phyloP scores from a whole-genome alignment of 83 land plant genomes.

The Isoetes engelmannii region DNA sequence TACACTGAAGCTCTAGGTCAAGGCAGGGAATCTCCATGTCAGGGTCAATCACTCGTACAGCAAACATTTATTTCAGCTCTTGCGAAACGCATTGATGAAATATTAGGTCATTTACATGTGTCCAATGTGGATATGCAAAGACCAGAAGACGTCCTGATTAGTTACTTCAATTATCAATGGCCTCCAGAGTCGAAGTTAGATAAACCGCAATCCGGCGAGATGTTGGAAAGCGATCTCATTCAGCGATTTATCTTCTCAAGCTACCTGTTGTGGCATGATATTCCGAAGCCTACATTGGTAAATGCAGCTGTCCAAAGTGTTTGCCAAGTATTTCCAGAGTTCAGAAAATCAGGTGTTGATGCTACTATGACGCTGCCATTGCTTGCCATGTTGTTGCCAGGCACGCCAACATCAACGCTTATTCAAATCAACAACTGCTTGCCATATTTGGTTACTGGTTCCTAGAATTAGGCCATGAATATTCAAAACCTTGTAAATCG shows the following conservation, averaged over 20 bases:
- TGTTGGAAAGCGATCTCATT: constrained; percentile 3
- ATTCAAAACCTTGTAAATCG: too few relatives aligned
- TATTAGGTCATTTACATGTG: constrained; percentile 31
- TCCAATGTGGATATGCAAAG: neutral
- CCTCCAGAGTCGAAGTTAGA: constrained; percentile 2
- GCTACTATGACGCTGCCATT: constrained; percentile 37
- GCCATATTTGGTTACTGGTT: neutral
- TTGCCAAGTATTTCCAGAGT: constrained; percentile 19
- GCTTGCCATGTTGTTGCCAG: constrained; percentile 55
- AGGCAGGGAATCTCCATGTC: constrained; percentile 37
- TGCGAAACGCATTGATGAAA: constrained; percentile 69
- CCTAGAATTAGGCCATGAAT: too few relatives aligned
- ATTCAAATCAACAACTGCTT: constrained; percentile 35
- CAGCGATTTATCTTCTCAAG: constrained; percentile 47
- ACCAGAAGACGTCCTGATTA: constrained; percentile 6
- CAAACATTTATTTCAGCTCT: constrained; percentile 60
- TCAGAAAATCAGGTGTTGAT: constrained; percentile 18
- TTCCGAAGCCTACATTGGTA: constrained; percentile 56
- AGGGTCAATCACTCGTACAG: constrained; percentile 58
- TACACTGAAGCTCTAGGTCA: constrained; percentile 52
- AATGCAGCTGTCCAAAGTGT: constrained; percentile 43
- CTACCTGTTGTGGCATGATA: constrained; percentile 73
- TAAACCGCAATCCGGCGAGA: neutral
- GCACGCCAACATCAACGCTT: constrained; percentile 44
- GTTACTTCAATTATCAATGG: constrained; percentile 15